Evolutionary conservation across 768 basidiomycete genomes (phyloP), one percentile per base, ranked within the genome.

Genomic region (Pleurotus tuoliensis): DNA sequence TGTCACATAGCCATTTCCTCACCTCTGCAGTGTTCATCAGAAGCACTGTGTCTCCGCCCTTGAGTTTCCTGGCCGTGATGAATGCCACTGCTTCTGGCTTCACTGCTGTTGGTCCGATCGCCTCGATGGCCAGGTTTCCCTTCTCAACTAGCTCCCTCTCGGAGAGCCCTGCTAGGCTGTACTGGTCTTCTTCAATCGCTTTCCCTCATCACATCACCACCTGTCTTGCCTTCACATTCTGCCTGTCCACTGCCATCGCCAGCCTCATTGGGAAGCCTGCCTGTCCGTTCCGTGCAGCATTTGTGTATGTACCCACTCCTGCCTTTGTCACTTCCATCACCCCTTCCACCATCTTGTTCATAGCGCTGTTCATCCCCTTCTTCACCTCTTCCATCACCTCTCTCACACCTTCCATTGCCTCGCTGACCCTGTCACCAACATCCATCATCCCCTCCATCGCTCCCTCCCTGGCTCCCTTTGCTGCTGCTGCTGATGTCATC

Each of bases 121-220:
- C 20, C 20, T 20, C 2, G 20, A 20, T 20, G 20, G 20, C 20
- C 20, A 20, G 20, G 20, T 54, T 57, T 1, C 52, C 56, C 39
- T 57, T 57, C 37, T 55, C 51, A 1, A 54, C 40, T 9, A 57
- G 27, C 27, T 54, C 38, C 41, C 30, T 18, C 40, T 55, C 53
- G 1, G 53, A 40, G 1, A 55, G 43, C 44, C 13, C 20, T 1
- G 0, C 24, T 16, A 37, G 4, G 13, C 40, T 38, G 45, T 47
- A n/a, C 15, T 25, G 24, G 5, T 5, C 24, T 5, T 47, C 55
- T n/a, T 38, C n/a, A 12, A 44, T 8, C 5, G 18, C 43, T 4
- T 47, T 45, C 1, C 1, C 20, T 12, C 8, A 3, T 11, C 22
- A 4, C 4, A 47, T 22, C 22, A 47, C n/a, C 4, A 47, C 20